phyloP scores from a whole-genome alignment of 768 basidiomycete species.

The Tulasnella sp. region DNA sequence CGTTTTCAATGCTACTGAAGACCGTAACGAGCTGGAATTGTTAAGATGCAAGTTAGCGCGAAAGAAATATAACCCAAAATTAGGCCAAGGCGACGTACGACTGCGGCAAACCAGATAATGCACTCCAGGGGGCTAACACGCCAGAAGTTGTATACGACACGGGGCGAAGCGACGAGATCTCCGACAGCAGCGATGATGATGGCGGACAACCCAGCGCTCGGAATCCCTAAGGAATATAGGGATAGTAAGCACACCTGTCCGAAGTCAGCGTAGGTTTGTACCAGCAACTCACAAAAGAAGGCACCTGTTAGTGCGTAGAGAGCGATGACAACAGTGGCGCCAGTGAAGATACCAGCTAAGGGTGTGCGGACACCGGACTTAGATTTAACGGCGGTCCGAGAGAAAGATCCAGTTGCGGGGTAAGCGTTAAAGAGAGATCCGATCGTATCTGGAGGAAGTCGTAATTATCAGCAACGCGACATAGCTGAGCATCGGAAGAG shows the following conservation, averaged over 20 bases:
- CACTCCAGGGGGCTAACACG: constrained; percentile 87
- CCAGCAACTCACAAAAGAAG: constrained; percentile 54
- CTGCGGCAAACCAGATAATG: constrained; percentile 77
- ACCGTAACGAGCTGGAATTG: constrained; percentile 55
- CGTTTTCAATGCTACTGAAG: constrained; percentile 89
- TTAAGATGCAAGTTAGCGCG: neutral
- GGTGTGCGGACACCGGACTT: constrained; percentile 96
- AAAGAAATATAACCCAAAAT: neutral
- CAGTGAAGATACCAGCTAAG: constrained; percentile 74
- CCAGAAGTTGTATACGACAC: constrained; percentile 82
- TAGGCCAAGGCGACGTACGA: constrained; percentile 25
- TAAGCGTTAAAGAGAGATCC: constrained; percentile 87
- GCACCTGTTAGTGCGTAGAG: constrained; percentile 89
- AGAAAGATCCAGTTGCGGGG: constrained; percentile 96
- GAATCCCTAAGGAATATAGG: constrained; percentile 25
- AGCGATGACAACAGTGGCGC: constrained; percentile 83
- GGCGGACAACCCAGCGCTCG: constrained; percentile 54
- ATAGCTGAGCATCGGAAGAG: neutral
- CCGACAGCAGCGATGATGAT: constrained; percentile 60
- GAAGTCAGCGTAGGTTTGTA: constrained; percentile 41
- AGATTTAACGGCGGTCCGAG: constrained; percentile 86
- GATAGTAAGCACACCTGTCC: constrained; percentile 25
- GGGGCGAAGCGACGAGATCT: constrained; percentile 69
- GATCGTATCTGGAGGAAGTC: constrained; percentile 42
- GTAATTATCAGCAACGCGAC: too few species aligned